Base-by-base conservation (phyloP, 768 basidiomycete genomes). In the Galerina sulciceps region DNA sequence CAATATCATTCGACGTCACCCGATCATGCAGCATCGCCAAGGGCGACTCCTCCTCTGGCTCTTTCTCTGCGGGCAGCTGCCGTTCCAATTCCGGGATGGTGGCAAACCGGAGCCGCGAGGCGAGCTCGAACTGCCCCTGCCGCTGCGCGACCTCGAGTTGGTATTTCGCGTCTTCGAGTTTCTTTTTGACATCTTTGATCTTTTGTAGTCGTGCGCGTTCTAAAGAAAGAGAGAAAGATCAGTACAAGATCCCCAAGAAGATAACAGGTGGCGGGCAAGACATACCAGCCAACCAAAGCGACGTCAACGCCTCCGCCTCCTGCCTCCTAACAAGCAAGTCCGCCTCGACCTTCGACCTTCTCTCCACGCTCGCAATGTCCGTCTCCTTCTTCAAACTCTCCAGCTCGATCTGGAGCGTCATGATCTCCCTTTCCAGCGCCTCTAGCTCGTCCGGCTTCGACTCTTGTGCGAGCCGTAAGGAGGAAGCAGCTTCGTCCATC, bases 401-500 rank as follows among this genome's bases (percentile, higher is more conserved):
- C 6, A 92, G 75, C 69, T 97, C 94, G 62, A 96, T 97, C 70
- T 96, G 88, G 14, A 94, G 76, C 0, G 92, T 95, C 67, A 94
- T 80, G 17, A 95, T 88, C 58, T 92, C 89, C 38, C 94, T 79
- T 58, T 94, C 91, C 10, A 96, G 81, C 1, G 81, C 79, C 68
- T 97, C 93, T 0, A 96, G 80, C 55, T 88, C 88, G 53, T 93
- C 90, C 0, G 94, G 94, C 67, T 94, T 93, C 34, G 86, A 88
- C 68, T 94, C 93, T 67, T 95, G 94, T 0, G 94, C 91, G 3
- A 97, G 85, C 0, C 93, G 86, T 4, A 98, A 79, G 0, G 93
- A 82, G 1, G 92, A 91, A 0, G 93, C 91, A 3, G 95, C 95
- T 73, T 98, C 96, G 72, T 99, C 96, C 0, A 98, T 86, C 2